Percentiles rank a stretch among this genome's conserved stretches.
Conservation (phyloP, 1,284 basidiomycete species). For the Tremellales sp. region DNA sequence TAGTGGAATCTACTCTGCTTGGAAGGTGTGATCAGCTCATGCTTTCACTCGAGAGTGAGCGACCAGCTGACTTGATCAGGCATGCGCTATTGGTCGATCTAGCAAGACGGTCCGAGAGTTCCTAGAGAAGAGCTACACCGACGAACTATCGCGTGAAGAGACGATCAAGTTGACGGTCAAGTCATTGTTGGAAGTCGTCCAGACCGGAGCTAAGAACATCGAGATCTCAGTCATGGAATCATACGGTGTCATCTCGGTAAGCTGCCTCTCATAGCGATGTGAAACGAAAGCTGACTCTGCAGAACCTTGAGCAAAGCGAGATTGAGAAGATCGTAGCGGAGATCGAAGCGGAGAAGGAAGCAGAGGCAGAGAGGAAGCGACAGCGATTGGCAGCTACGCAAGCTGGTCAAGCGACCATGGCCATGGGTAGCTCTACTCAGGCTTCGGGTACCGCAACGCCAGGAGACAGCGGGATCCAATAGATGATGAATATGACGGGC, state of each 20-base stretch:
- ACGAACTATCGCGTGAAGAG: constrained; percentile 80
- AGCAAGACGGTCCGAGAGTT: constrained; percentile 99
- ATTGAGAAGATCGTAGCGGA: constrained; percentile 86
- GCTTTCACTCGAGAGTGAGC: not conserved
- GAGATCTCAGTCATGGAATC: constrained; percentile 95
- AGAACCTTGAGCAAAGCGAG: constrained; percentile 80
- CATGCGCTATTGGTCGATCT: constrained; percentile 94
- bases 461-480: constrained; percentile 34
- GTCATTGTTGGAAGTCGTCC: constrained; percentile 94
- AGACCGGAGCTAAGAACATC: constrained; percentile 99
- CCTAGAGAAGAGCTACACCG: constrained; percentile 96
- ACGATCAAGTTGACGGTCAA: constrained; percentile 94
- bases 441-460: too few relatives aligned
- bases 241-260: constrained; percentile 81
- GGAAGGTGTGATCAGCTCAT: constrained; percentile 69
- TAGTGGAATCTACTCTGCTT: constrained; percentile 94
- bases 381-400: constrained; percentile 67
- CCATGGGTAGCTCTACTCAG: too few relatives aligned
- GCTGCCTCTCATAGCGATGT: constrained; percentile 38
- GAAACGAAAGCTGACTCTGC: constrained; percentile 6
- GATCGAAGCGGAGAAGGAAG: constrained; percentile 94
- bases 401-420: constrained; percentile 46
- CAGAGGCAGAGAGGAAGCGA: constrained; percentile 84
- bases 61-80: constrained; percentile 54
- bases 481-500: constrained; percentile 12